phyloP scores from a whole-genome alignment of 306 rosid species.

The Begonia masoniana region DNA sequence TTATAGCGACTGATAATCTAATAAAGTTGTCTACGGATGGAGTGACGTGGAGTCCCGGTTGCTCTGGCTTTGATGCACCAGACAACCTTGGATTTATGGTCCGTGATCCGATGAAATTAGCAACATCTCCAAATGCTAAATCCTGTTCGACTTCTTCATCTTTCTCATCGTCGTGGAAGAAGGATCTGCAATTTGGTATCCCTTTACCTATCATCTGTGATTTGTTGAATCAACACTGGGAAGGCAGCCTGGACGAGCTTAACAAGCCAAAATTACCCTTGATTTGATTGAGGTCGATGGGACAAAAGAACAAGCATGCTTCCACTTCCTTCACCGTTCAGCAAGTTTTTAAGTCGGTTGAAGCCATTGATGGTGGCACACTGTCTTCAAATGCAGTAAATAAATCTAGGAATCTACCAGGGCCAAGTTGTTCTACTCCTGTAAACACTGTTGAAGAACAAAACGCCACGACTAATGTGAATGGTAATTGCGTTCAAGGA shows the following conservation, averaged over 20 bases:
- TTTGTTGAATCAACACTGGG: too few relatives aligned
- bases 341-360: slow-evolving; percentile 72
- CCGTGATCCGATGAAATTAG: slow-evolving; percentile 96
- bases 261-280: slow-evolving; percentile 87
- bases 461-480: background rate
- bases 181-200: slow-evolving; percentile 86
- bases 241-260: slow-evolving; percentile 91
- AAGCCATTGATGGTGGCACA: slow-evolving; percentile 51
- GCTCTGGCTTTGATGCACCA: slow-evolving; percentile 84
- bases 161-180: slow-evolving; percentile 71
- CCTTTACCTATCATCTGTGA: slow-evolving; percentile 85
- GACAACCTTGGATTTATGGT: slow-evolving; percentile 96
- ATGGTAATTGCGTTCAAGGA: slow-evolving; percentile 25
- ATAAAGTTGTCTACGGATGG: slow-evolving; percentile 87
- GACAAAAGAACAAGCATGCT: slow-evolving; percentile 79
- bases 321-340: slow-evolving; percentile 73
- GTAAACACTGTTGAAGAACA: slow-evolving; percentile 52
- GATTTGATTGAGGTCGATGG: slow-evolving; percentile 81
- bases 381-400: slow-evolving; percentile 49
- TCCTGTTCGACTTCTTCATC: slow-evolving; percentile 76
- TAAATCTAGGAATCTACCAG: slow-evolving; percentile 35
- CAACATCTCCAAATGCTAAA: slow-evolving; percentile 82
- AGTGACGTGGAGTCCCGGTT: slow-evolving; percentile 70
- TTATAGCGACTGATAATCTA: slow-evolving; percentile 92
- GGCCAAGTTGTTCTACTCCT: slow-evolving; percentile 38